phyloP scores from a whole-genome alignment of 129 eudicot genomes.

The Chrysanthemum seticuspe region DNA sequence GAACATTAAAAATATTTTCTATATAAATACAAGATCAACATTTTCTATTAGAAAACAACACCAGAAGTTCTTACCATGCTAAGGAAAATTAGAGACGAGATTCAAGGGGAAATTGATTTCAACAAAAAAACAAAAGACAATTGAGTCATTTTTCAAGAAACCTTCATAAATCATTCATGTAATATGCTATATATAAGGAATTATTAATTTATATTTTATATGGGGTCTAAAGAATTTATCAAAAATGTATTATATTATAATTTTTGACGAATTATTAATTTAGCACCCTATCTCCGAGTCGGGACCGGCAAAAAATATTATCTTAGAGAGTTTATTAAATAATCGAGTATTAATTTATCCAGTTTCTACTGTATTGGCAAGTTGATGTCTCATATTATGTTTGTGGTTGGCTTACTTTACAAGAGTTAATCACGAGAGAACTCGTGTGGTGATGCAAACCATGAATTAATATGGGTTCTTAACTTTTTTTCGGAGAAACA shows the following conservation, averaged over 20 bases:
- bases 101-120: conserved; percentile 41
- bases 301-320: conserved; percentile 33
- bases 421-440: too few species aligned
- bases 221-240: conserved; percentile 9
- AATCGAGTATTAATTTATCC: conserved; percentile 37
- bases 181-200: conserved; percentile 29
- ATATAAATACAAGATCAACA: too few species aligned
- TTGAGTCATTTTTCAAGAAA: conserved; percentile 31
- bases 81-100: conserved; percentile 42
- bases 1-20: too few species aligned
- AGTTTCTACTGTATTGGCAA: conserved; percentile 6
- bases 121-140: conserved; percentile 37
- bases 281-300: conserved; percentile 20
- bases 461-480: too few species aligned
- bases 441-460: too few species aligned
- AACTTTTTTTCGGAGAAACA: too few species aligned
- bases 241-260: conserved; percentile 1
- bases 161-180: conserved; percentile 27
- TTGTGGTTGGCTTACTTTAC: too few species aligned
- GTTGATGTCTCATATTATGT: too few species aligned
- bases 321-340: conserved; percentile 42
- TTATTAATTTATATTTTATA: conserved; percentile 24
- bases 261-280: conserved; percentile 17
- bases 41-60: conserved; percentile 25
- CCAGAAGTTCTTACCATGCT: conserved; percentile 37